These are phyloP conservation scores for Trichosporon coremiiforme DNA, from an alignment of 1,284 basidiomycete species.

Conservation along the genomic window DNA sequence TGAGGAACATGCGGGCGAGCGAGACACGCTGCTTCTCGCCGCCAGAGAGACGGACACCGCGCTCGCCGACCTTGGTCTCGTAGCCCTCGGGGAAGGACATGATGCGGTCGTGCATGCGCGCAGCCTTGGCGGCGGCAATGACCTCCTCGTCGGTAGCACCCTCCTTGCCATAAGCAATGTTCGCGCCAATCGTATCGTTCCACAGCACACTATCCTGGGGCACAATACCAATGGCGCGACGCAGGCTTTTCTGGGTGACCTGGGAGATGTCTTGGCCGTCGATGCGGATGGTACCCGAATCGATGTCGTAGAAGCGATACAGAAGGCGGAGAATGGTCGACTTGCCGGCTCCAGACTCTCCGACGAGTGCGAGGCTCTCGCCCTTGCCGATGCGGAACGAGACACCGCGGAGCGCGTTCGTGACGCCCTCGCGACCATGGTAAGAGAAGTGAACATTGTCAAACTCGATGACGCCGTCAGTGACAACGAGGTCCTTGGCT, in stretches of 20 bases:
- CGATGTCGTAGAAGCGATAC: constrained; percentile 90
- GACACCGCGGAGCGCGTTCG: constrained; percentile 82
- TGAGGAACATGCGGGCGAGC: constrained; percentile 86
- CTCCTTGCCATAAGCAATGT: constrained; percentile 86
- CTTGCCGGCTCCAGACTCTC: constrained; percentile 94
- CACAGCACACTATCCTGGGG: constrained; percentile 97
- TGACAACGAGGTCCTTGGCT: constrained; percentile 71
- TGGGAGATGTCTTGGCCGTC: constrained; percentile 79
- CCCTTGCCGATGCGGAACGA: constrained; percentile 92
- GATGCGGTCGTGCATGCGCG: constrained; percentile 82
- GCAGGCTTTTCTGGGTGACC: constrained; percentile 72
- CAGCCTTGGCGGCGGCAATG: constrained; percentile 75
- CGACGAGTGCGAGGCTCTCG: constrained; percentile 92
- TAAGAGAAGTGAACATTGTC: constrained; percentile 92
- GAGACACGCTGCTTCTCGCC: constrained; percentile 91
- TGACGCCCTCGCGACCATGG: constrained; percentile 69
- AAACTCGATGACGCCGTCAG: constrained; percentile 86
- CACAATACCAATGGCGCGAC: constrained; percentile 86
- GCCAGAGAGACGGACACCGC: constrained; percentile 97
- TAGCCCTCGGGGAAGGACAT: constrained; percentile 77
- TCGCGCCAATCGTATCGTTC: constrained; percentile 92
- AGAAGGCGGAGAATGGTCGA: constrained; percentile 91
- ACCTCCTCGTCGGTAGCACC: constrained; percentile 89
- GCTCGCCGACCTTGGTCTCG: constrained; percentile 86
- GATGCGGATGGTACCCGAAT: constrained; percentile 72